These are phyloP conservation scores for Citrus reticulata DNA, from an alignment of 345 rosid genomes.

Conservation along the genomic window DNA sequence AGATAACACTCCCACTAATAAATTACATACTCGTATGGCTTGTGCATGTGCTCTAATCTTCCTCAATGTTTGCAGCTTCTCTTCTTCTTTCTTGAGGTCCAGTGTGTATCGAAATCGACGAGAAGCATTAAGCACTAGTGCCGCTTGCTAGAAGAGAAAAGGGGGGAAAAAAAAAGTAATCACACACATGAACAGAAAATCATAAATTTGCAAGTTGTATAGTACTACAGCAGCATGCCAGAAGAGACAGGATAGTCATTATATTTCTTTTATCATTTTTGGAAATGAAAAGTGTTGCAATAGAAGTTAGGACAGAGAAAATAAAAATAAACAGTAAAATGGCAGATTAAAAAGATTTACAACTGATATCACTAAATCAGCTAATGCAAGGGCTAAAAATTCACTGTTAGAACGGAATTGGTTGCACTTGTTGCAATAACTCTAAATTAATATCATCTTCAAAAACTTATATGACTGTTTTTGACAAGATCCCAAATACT, in stretches of 20 bases:
- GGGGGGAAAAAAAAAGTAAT: background rate
- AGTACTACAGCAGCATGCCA: background rate
- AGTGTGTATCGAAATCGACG: constrained; percentile 94
- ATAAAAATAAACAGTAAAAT: background rate
- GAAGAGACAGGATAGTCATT: background rate
- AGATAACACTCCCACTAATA: background rate
- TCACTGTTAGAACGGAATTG: background rate
- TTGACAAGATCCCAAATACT: background rate
- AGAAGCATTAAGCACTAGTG: constrained; percentile 93
- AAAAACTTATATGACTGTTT: background rate
- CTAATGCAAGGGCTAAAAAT: background rate
- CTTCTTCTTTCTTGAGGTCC: constrained; percentile 86
- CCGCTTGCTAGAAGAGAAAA: constrained; percentile 72
- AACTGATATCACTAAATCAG: background rate
- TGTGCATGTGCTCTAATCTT: constrained; percentile 89
- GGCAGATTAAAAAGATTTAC: background rate
- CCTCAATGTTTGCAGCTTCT: constrained; percentile 50
- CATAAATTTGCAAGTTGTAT: background rate
- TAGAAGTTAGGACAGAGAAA: background rate
- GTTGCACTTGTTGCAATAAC: background rate
- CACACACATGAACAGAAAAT: background rate
- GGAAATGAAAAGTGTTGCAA: background rate
- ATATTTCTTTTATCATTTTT: background rate
- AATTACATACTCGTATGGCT: constrained; percentile 64
- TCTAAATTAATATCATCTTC: background rate